Percentiles rank a stretch among this genome's conserved stretches.
Conservation (phyloP, 495 filamentous ascomycete genomes). For the Geoglossum glabrum region DNA sequence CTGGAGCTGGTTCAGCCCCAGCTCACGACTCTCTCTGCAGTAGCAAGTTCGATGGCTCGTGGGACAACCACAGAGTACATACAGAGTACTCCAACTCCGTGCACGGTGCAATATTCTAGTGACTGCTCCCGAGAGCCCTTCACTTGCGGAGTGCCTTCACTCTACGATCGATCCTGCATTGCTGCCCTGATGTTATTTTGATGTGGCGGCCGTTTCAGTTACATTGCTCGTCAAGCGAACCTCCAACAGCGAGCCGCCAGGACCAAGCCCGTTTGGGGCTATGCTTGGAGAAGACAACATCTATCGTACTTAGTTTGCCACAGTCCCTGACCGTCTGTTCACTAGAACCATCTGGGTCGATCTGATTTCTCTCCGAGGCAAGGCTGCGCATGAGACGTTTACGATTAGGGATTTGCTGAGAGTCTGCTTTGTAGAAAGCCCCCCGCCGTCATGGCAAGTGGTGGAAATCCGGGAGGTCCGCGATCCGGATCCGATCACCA, state of each 20-base stretch:
- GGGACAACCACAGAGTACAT: no score
- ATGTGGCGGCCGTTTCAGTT: not conserved
- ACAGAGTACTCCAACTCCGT: no score
- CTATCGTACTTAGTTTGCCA: not conserved
- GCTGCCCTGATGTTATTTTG: no score
- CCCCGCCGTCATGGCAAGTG: constrained; percentile 1
- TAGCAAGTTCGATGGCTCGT: no score
- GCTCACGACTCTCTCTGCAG: no score
- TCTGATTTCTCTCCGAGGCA: not conserved
- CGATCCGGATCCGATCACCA: not conserved
- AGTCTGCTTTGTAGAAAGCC: not conserved
- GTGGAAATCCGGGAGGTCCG: not conserved
- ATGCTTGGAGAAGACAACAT: not conserved
- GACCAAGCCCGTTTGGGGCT: not conserved
- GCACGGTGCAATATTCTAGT: not conserved
- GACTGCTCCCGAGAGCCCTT: not conserved
- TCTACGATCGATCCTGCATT: no score
- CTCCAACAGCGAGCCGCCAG: not conserved
- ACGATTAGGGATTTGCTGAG: not conserved
- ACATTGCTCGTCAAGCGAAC: not conserved
- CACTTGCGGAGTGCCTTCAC: no score
- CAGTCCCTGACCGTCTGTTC: not conserved
- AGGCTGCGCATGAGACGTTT: not conserved
- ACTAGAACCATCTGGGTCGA: not conserved
- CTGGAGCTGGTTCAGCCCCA: not conserved